Evolutionary conservation across 1,284 basidiomycete species (phyloP), one percentile per base, ranked within the genome.

Genomic region (Quambalaria eucalypti): DNA sequence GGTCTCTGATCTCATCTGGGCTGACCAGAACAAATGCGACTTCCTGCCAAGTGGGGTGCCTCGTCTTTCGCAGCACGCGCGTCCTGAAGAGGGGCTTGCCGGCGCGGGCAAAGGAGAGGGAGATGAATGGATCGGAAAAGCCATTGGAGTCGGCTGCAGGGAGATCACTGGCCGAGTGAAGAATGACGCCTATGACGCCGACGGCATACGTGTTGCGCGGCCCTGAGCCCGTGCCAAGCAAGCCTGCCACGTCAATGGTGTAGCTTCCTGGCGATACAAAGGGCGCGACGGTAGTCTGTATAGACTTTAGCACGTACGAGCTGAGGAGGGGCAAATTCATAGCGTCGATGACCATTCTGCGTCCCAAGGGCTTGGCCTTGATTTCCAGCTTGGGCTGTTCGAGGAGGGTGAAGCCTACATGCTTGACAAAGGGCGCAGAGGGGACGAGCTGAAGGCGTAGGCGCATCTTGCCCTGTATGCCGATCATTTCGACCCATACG

Each of bases 311-410:
- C 30, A 69, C 64, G 44, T 73, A 73, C 4, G 56, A 54, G 1
- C 66, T 64, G 57, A 73, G 65, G 51, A 73, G 55, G 2, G 70
- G 70, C 50, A 73, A 50, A 36, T 73, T 62, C 70, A 73, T 73
- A 28, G 66, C 70, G 44, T 73, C 69, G n/a, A 73, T 62, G 33
- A 73, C 57, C 69, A 71, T 72, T 47, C 65, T 62, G 33, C 61
- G 56, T 42, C 70, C 69, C 36, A 73, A 46, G 2, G 70, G 70
- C 56, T 66, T 66, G 30, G 70, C 70, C 14, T 65, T 66, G 25
- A 73, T 67, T 53, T 73, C 70, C 46, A 73, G 58, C 48, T 60
- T 61, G 25, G 70, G 70, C 12, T 60, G 51, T 6, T 59, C 67
- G 28, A 68, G 61, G 48, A 73, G 68, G 4, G 62, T 65, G 56